Percentiles rank a stretch among this genome's conserved stretches.
These are phyloP conservation scores for Lolium perenne DNA, from an alignment of 176 grass and related monocot genomes.

Conservation along the genomic window DNA sequence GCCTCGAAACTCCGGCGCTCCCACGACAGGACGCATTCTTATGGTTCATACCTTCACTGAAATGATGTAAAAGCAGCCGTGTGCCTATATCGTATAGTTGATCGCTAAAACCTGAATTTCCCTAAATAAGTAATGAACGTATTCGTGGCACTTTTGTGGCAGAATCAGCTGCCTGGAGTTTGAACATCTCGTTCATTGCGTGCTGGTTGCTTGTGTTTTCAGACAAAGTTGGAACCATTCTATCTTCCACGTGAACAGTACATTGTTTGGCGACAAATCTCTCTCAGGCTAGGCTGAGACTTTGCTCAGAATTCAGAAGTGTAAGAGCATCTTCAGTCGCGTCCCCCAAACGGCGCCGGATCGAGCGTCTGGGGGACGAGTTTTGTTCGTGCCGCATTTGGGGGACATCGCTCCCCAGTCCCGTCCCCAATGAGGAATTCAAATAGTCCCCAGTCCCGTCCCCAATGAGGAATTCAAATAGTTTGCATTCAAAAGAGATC, in stretches of 20 bases:
- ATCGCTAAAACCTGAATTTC: neutral
- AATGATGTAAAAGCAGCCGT: neutral
- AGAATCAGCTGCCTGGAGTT: neutral
- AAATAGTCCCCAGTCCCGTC: no score
- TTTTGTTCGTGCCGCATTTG: no score
- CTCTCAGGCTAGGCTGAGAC: neutral
- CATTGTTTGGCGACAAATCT: neutral
- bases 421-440: no score
- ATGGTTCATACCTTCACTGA: slow-evolving; percentile 56
- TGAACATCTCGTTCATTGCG: neutral
- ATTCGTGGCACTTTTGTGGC: neutral
- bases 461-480: no score
- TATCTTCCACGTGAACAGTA: neutral
- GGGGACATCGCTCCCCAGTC: no score
- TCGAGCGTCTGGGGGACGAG: no score
- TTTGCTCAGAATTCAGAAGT: neutral
- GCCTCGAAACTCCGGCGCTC: neutral
- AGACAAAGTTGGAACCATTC: neutral
- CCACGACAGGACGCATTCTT: neutral
- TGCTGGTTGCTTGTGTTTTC: neutral
- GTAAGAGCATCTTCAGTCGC: no score
- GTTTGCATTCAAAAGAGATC: no score
- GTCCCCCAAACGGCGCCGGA: no score
- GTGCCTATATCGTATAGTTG: neutral
- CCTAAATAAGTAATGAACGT: neutral